Conservation (phyloP, 2,329 filamentous ascomycete genomes). For the Sarocladium strictum region DNA sequence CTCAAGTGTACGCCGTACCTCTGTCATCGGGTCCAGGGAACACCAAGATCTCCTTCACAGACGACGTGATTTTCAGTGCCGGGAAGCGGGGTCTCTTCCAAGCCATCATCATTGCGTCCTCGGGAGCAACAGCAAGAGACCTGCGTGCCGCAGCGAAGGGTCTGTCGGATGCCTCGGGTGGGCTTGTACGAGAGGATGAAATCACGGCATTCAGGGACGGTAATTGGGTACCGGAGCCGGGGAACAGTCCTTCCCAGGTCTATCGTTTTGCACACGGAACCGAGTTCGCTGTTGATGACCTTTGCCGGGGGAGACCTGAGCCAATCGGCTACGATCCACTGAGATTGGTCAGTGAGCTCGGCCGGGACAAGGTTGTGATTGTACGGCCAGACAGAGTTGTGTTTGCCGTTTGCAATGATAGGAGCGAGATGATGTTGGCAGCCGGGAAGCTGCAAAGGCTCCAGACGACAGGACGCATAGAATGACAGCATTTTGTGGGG, state of each 20-base stretch:
- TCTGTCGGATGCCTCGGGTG: not conserved
- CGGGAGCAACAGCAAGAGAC: not conserved
- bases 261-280: not conserved
- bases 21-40: not conserved
- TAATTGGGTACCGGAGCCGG: too few species aligned
- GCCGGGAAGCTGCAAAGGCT: too few species aligned
- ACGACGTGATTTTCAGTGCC: not conserved
- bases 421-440: too few species aligned
- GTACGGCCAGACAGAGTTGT: not conserved
- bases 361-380: not conserved
- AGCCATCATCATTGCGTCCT: not conserved
- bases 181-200: not conserved
- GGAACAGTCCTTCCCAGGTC: not conserved
- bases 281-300: not conserved
- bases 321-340: not conserved
- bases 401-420: not conserved
- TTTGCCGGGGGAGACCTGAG: not conserved
- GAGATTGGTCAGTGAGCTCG: not conserved
- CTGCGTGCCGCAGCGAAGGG: not conserved
- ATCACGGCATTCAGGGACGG: not conserved
- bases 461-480: too few species aligned
- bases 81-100: not conserved
- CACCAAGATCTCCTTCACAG: not conserved
- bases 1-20: not conserved
- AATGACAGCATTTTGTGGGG: too few species aligned